Conservation (phyloP, 805 yeast genomes). For the Candida alai region DNA sequence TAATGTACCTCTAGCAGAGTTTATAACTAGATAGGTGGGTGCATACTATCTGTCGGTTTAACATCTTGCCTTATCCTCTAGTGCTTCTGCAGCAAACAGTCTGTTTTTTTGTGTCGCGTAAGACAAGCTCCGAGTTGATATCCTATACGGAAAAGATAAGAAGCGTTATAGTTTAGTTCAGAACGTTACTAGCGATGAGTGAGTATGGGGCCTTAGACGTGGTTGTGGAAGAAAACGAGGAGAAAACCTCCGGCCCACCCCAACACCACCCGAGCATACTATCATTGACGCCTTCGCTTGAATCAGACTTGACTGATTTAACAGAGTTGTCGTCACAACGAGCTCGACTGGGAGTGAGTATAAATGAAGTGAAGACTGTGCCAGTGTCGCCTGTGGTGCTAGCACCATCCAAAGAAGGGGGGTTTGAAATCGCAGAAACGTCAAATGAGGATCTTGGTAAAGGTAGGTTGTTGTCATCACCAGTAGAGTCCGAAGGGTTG, state of each 20-base stretch:
- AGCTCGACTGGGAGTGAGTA: background rate
- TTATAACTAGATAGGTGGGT: too few relatives aligned
- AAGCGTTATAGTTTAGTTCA: too few relatives aligned
- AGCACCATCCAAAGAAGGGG: background rate
- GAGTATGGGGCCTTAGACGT: slow-evolving; percentile 27
- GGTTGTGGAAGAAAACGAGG: slow-evolving; percentile 27
- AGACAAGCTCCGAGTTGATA: too few relatives aligned
- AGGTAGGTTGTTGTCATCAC: background rate
- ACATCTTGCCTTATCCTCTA: too few relatives aligned
- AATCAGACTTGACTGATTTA: background rate
- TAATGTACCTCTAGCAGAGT: too few relatives aligned
- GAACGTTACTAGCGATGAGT: too few relatives aligned
- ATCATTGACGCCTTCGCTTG: background rate
- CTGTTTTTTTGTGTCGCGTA: too few relatives aligned
- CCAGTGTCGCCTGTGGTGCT: background rate
- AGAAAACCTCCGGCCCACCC: background rate
- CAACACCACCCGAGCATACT: background rate
- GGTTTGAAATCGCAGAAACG: background rate
- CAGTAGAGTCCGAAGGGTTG: slow-evolving; percentile 14
- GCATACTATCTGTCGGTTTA: too few relatives aligned
- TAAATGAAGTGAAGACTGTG: background rate
- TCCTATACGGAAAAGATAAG: background rate
- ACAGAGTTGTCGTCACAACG: background rate
- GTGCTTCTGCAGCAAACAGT: too few relatives aligned
- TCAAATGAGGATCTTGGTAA: too few relatives aligned